These are phyloP conservation scores for Globisporangium viniferum DNA, from an alignment of 352 stramenopile species.

Conservation along the genomic window DNA sequence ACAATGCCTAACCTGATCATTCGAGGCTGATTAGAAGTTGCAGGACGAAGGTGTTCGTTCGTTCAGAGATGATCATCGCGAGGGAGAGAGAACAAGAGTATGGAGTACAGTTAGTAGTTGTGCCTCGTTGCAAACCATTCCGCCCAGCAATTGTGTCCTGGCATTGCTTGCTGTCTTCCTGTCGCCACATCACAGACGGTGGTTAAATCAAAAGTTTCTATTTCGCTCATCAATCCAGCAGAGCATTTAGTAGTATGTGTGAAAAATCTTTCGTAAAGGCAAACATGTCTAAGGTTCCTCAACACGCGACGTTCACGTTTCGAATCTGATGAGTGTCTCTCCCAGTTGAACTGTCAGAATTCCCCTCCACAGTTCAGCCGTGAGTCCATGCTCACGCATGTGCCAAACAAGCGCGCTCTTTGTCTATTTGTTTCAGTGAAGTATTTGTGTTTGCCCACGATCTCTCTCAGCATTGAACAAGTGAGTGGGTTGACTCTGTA, in stretches of 20 bases:
- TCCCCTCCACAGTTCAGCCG: background rate
- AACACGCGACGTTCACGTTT: background rate
- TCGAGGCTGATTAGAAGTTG: background rate
- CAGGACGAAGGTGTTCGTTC: background rate
- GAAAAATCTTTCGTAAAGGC: background rate
- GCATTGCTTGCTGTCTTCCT: too few relatives aligned
- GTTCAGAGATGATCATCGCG: background rate
- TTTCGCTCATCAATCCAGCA: background rate
- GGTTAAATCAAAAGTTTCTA: too few relatives aligned
- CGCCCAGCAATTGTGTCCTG: background rate
- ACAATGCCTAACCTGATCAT: background rate
- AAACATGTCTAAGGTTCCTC: too few relatives aligned
- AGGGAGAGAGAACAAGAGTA: background rate
- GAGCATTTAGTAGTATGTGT: background rate
- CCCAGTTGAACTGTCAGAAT: background rate
- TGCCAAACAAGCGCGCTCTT: background rate
- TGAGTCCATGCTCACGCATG: background rate
- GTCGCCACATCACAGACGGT: background rate
- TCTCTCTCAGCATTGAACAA: background rate
- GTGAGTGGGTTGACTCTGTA: background rate
- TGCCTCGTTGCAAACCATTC: background rate
- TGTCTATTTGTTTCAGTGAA: too few relatives aligned
- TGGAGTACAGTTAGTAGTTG: background rate
- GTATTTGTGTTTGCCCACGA: background rate
- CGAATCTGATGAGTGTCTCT: background rate